Percentiles rank a stretch among this genome's conserved stretches.
Evolutionary conservation across 108 stramenopile genomes (phyloP).

Genomic region (Parietichytrium sp.): DNA sequence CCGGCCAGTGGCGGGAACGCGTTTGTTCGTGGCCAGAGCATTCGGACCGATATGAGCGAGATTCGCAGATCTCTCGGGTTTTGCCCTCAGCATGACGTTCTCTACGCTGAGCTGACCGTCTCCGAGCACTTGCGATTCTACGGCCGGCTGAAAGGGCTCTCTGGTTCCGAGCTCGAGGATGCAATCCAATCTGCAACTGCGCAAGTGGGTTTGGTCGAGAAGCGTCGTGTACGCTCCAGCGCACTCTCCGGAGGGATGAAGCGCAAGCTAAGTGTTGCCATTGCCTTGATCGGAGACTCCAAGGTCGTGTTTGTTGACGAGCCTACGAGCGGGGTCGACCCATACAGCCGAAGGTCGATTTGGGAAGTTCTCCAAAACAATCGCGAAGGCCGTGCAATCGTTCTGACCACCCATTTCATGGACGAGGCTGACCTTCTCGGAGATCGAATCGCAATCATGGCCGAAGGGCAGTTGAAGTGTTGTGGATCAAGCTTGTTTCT

Average conservation of each 20-base stretch:
- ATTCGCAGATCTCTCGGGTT: constrained; percentile 69
- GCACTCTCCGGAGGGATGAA: constrained; percentile 42
- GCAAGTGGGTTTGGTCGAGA: constrained; percentile 61
- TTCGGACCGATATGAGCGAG: constrained; percentile 50
- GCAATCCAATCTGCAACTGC: constrained; percentile 41
- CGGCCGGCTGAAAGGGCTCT: constrained; percentile 65
- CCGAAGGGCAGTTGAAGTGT: constrained; percentile 39
- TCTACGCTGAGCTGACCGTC: constrained; percentile 67
- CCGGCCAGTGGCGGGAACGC: constrained; percentile 61
- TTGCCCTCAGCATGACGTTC: constrained; percentile 73
- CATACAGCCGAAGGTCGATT: constrained; percentile 5
- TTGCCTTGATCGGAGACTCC: constrained; percentile 44
- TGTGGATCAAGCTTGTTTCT: constrained; percentile 37
- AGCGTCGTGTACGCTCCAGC: background rate
- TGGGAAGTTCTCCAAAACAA: constrained; percentile 48
- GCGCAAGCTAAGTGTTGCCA: background rate
- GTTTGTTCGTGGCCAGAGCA: constrained; percentile 62
- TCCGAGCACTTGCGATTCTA: constrained; percentile 70
- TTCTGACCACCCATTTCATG: constrained; percentile 71
- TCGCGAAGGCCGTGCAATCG: constrained; percentile 64
- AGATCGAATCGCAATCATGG: constrained; percentile 46
- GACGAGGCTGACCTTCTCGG: constrained; percentile 65
- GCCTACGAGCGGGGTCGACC: constrained; percentile 44
- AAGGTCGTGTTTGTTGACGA: constrained; percentile 44
- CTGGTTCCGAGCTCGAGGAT: constrained; percentile 46